Base-by-base conservation (phyloP, 2,329 filamentous ascomycete species). In the Fusarium guadeloupense region DNA sequence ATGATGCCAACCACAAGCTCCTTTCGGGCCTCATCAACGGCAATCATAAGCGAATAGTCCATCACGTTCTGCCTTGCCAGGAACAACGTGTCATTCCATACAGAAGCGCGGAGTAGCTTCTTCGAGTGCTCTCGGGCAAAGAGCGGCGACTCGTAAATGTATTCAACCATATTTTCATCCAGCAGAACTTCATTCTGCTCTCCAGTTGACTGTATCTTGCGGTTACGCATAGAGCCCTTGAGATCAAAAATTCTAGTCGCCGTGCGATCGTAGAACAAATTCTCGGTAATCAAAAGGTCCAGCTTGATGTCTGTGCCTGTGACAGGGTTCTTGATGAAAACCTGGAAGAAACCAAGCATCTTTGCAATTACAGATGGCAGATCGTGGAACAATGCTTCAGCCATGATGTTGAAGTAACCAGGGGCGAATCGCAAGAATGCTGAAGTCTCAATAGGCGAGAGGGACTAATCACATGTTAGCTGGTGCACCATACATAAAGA, bases 41-140 rank as follows among this genome's bases (percentile, higher is more conserved):
- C 96, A 49, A 97, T 93, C 95, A 99, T 99, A 38, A 99, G 84
- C 20, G 90, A 95, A 78, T 99, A 99, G 77, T 99, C 95, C 95
- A 99, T 99, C 49, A 99, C 95, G 69, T 98, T 95, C 72, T 98
- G 94, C 33, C 93, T 88, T 41, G 91, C 93, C 46, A 99, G 79
- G 79, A 98, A 99, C 23, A 99, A 81, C 1, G 96, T 99, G 73
- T 99, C 96, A 73, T 99, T 99, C 88, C 93, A 98, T 3, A 99
- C 93, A 9, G 91, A 95, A 46, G 91, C 91, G 60, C 92, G 87
- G 26, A 99, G 85, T 12, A 98, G 83, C 74, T 96, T 97, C 80
- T 97, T 97, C 20, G 92, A 94, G 76, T 99, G 94, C 75, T 99
- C 95, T 40, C 96, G 88, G 9, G 94, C 90, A 74, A 99, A 99